Evolutionary conservation across 2,329 filamentous ascomycete genomes (phyloP).

Genomic region (Penicillium digitatum): DNA sequence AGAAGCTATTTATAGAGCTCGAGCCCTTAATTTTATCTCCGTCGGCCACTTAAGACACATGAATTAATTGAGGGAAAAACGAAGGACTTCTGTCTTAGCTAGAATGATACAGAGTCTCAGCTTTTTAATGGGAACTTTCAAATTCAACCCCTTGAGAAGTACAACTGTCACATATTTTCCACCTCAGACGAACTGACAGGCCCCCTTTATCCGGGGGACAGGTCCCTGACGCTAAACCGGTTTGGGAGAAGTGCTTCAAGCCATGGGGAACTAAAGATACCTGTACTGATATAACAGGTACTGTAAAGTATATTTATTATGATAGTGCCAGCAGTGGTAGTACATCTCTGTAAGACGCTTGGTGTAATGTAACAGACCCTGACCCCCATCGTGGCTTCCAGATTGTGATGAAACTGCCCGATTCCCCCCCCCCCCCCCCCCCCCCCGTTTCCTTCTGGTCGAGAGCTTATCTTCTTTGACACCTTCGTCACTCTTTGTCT

Average conservation of each 20-base stretch:
- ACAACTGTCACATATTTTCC: neutral
- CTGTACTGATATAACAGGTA: neutral
- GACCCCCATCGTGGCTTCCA: constrained; percentile 3
- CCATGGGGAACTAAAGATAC: constrained; percentile 2
- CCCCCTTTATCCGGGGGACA: constrained; percentile 2
- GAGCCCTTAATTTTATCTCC: neutral
- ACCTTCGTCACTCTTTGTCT: constrained; percentile 24
- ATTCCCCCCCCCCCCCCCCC: neutral
- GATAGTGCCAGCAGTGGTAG: rapidly evolving
- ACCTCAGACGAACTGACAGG: neutral
- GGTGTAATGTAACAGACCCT: constrained; percentile 5
- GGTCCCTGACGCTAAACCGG: constrained; percentile 12
- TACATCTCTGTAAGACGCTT: neutral
- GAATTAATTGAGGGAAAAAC: neutral
- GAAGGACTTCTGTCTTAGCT: neutral
- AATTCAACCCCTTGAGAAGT: neutral
- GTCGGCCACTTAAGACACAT: constrained; percentile 2
- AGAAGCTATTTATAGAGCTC: constrained; percentile 6
- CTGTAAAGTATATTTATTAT: neutral
- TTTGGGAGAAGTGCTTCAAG: constrained; percentile 6
- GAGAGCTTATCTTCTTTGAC: constrained; percentile 18
- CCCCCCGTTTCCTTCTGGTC: constrained; percentile 6
- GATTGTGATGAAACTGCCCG: constrained; percentile 12
- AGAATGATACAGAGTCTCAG: neutral
- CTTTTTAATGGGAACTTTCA: neutral